Conservation (phyloP, 164 flowering plant genomes). For the Berberis thunbergii region DNA sequence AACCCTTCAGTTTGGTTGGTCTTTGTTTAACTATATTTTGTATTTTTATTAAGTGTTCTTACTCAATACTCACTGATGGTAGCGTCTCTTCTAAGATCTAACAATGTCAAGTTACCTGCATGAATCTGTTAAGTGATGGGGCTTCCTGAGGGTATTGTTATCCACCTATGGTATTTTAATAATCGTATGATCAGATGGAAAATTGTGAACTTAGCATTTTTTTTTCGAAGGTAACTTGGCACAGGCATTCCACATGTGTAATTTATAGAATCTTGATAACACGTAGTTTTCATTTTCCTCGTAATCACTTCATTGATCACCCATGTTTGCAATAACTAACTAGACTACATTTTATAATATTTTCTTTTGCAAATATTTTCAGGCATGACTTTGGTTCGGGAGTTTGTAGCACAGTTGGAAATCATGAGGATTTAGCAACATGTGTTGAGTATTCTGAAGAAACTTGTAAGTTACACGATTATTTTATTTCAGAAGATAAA, state of each 20-base stretch:
- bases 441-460: conserved; percentile 55
- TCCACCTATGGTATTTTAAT: too few relatives aligned
- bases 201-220: too few relatives aligned
- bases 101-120: too few relatives aligned
- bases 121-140: too few relatives aligned
- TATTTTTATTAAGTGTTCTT: neutral
- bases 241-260: too few relatives aligned
- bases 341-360: neutral
- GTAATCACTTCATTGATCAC: neutral
- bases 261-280: too few relatives aligned
- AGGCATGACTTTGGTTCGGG: conserved; percentile 73
- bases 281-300: too few relatives aligned
- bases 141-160: too few relatives aligned
- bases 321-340: neutral
- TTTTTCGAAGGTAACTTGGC: too few relatives aligned
- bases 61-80: neutral
- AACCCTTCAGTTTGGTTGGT: too few relatives aligned
- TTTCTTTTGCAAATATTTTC: neutral
- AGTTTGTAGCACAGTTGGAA: conserved; percentile 29
- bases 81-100: too few relatives aligned
- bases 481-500: neutral
- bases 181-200: too few relatives aligned
- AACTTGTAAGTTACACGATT: conserved; percentile 41
- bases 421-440: conserved; percentile 60
- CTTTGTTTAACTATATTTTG: neutral